Evolutionary conservation across 495 filamentous ascomycete species (phyloP).

Genomic region (Aspergillus funiculosus): DNA sequence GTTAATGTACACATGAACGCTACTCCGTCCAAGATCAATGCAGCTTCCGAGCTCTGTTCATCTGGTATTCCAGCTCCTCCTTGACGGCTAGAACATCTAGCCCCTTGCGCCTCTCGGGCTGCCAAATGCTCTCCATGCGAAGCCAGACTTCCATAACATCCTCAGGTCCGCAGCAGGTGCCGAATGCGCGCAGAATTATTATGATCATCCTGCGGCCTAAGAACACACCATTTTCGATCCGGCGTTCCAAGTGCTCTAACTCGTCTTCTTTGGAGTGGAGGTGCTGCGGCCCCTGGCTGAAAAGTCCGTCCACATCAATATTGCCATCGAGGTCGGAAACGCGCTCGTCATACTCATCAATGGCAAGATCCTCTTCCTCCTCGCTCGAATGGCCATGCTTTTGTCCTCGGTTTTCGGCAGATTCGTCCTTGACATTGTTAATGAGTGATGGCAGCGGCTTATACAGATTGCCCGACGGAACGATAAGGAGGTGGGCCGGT

Average conservation of each 20-base stretch:
- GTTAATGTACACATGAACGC: constrained; percentile 33
- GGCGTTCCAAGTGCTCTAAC: constrained; percentile 19
- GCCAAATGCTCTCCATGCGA: constrained; percentile 40
- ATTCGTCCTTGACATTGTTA: not conserved
- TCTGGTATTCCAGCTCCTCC: constrained; percentile 38
- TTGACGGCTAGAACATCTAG: constrained; percentile 33
- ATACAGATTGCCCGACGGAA: constrained; percentile 23
- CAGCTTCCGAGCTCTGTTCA: constrained; percentile 13
- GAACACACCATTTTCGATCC: constrained; percentile 42
- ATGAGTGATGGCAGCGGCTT: constrained; percentile 24
- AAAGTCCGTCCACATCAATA: constrained; percentile 21
- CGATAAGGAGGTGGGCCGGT: not conserved
- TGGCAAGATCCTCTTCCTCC: constrained; percentile 1
- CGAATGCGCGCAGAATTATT: constrained; percentile 39
- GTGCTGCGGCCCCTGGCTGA: constrained; percentile 3
- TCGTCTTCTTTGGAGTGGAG: constrained; percentile 11
- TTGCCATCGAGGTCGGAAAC: constrained; percentile 1
- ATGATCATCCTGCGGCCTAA: constrained; percentile 39
- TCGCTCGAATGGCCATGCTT: not conserved
- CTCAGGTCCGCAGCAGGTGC: constrained; percentile 32
- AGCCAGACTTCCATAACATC: constrained; percentile 40
- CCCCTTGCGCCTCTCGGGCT: constrained; percentile 33
- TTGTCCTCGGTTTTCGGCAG: constrained; percentile 1
- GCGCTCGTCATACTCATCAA: constrained; percentile 1
- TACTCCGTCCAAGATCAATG: not conserved